Evolutionary conservation across 2,329 filamentous ascomycete species (phyloP), one percentile per base, ranked within the genome.

Genomic region (Celoporthe dispersa): DNA sequence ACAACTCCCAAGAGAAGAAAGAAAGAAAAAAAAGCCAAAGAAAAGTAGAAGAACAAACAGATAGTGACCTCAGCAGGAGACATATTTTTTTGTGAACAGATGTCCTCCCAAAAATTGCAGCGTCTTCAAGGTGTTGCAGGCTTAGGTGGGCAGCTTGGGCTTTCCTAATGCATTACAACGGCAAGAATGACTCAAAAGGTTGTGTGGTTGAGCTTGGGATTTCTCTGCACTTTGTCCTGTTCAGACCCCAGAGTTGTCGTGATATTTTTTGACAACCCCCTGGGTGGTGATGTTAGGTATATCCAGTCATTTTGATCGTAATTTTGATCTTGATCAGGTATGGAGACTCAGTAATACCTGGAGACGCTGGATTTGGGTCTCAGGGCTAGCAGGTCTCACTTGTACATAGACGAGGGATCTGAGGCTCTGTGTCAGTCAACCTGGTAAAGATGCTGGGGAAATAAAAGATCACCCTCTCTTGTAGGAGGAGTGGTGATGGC

Each of bases 401-500:
- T 53, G n/a, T n/a, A 14, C 11, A 55, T 25, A 28, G 12, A 28
- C 5, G 25, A 28, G 12, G 2, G 3, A 3, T 14, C 1, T 14
- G 6, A 3, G 3, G 0, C 0, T 14, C 11, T 14, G 31, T 3
- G 14, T 1, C 5, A 57, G 14, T 57, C 1, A 57, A 57, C 19
- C 14, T n/a, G 8, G 25, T 57, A 6, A 57, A 33, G 12, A 31
- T 31, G 28, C 25, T 31, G 14, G 3, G 28, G 5, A 31, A 2
- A 22, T 33, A 7, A 59, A 31, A 31, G 1, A n/a, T 55, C 22
- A 7, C 44, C 7, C 39, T 12, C 22, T 22, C 55, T 19, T 51
- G 39, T n/a, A 60, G 25, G 37, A 37, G 57, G 22, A 9, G 59
- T 37, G 19, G 31, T 53, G 41, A 61, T 67, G 57, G 55, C 41